Conservation (phyloP, 2,329 filamentous ascomycete species). For the Pseudopithomyces chartarum region DNA sequence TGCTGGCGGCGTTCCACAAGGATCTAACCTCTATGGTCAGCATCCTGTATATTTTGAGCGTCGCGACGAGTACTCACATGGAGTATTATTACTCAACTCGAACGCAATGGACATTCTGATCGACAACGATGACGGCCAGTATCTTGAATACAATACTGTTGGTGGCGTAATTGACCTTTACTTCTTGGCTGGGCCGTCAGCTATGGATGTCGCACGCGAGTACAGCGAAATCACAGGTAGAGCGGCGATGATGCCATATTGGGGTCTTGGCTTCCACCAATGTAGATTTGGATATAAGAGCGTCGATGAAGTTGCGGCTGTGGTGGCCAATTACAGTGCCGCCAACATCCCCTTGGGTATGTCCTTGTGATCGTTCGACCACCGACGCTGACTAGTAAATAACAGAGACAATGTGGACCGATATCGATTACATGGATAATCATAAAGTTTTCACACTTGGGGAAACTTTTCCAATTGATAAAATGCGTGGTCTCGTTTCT, state of each 20-base stretch:
- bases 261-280: conserved; percentile 57
- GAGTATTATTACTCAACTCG: conserved; percentile 41
- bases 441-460: conserved; percentile 68
- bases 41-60: conserved; percentile 78
- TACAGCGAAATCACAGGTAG: conserved; percentile 54
- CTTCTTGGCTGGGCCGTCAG: conserved; percentile 55
- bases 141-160: conserved; percentile 77
- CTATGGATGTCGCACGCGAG: conserved; percentile 53
- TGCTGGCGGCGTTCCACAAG: conserved; percentile 62
- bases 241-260: conserved; percentile 57
- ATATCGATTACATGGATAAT: conserved; percentile 70
- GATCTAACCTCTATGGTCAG: conserved; percentile 72
- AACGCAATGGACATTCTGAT: conserved; percentile 74
- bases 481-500: conserved; percentile 67
- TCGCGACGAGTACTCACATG: conserved; percentile 53
- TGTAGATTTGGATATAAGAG: conserved; percentile 58
- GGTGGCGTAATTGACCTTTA: conserved; percentile 75
- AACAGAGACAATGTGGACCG: conserved; percentile 19
- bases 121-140: conserved; percentile 68
- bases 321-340: conserved; percentile 67
- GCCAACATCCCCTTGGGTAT: conserved; percentile 71
- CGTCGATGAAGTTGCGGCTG: conserved; percentile 66
- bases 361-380: conserved; percentile 43
- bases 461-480: conserved; percentile 62
- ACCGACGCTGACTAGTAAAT: neutral